phyloP scores from a whole-genome alignment of 768 basidiomycete genomes.

The Suillus tomentosus region DNA sequence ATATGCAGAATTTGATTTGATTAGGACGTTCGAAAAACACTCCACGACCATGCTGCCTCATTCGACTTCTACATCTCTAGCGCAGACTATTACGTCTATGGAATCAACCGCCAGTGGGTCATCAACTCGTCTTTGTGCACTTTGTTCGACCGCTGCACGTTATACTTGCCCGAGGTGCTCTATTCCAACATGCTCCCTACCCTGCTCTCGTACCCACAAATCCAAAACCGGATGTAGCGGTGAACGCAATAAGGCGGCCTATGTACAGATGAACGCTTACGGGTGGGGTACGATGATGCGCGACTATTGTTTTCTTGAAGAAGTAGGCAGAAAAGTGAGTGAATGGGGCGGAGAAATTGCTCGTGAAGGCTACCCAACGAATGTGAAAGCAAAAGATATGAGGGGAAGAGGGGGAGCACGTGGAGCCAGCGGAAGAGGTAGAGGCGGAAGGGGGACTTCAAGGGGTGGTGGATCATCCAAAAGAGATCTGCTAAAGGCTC shows the following conservation, averaged over 20 bases:
- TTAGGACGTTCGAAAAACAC: not conserved
- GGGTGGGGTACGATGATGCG: slow-evolving; percentile 87
- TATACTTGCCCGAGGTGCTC: slow-evolving; percentile 84
- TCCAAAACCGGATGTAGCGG: slow-evolving; percentile 62
- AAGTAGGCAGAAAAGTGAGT: slow-evolving; percentile 71
- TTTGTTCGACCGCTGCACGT: slow-evolving; percentile 54
- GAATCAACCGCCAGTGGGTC: slow-evolving; percentile 1
- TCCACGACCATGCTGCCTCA: not conserved
- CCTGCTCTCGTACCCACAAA: slow-evolving; percentile 75
- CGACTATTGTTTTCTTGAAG: slow-evolving; percentile 87
- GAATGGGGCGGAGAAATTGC: slow-evolving; percentile 75
- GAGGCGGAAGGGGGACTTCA: slow-evolving; percentile 27
- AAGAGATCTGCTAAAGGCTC: slow-evolving; percentile 65
- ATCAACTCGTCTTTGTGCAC: slow-evolving; percentile 40
- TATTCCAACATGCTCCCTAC: slow-evolving; percentile 69
- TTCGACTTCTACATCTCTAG: not conserved
- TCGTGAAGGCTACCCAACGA: slow-evolving; percentile 54
- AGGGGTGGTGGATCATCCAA: slow-evolving; percentile 43
- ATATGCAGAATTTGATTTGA: not conserved
- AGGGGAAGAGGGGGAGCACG: slow-evolving; percentile 27
- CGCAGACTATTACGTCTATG: not conserved
- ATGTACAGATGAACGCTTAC: slow-evolving; percentile 82
- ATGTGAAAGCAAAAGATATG: slow-evolving; percentile 20
- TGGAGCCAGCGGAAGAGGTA: slow-evolving; percentile 26
- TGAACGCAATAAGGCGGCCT: slow-evolving; percentile 68